Base-by-base conservation (phyloP, 345 rosid species). In the Arabidopsis suecica region DNA sequence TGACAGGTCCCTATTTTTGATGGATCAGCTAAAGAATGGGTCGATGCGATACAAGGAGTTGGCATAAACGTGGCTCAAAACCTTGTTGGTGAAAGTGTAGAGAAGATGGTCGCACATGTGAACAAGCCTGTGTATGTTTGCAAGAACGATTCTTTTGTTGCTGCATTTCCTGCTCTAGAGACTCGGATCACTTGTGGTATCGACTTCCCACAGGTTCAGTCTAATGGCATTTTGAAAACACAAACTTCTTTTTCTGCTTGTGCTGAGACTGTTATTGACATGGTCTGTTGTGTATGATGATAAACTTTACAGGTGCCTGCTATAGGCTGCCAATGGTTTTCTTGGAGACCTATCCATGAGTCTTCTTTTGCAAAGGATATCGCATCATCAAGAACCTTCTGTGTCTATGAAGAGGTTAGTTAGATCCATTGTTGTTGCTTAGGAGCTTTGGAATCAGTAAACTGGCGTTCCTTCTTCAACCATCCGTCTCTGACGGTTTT, bases 1-100 rank as follows among this genome's bases (percentile, higher is more conserved):
- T 54, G 71, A 60, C 84, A 89, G 97, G 89, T 91, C 79, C 98
- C 97, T 18, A 83, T 91, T 70, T 82, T 88, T 58, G 97, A 94
- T 82, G 98, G 97, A 34, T 94, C 97, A 61, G 97, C 98, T 0
- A 78, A 82, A 68, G 78, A 81, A 40, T 94, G 97, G 98, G 84
- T 84, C 33, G 85, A 87, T 48, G 89, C 83, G 3, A 85, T 94
- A 47, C 84, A 85, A 61, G 68, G 77, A 44, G 91, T 82, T 77
- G 94, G 98, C 20, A 20, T 85, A 65, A 73, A 73, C 47, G 85
- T 49, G 45, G 91, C 98, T 7, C 75, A 61, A 60, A 91, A 85
- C 81, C 72, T 58, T 51, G 11, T 5, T 60, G 93, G 93, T 9
- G 76, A 84, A 64, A 82, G 7, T 65, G 73, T 74, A 44, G 88